Conservation (phyloP, 306 rosid species). For the Herpetospermum pedunculosum region DNA sequence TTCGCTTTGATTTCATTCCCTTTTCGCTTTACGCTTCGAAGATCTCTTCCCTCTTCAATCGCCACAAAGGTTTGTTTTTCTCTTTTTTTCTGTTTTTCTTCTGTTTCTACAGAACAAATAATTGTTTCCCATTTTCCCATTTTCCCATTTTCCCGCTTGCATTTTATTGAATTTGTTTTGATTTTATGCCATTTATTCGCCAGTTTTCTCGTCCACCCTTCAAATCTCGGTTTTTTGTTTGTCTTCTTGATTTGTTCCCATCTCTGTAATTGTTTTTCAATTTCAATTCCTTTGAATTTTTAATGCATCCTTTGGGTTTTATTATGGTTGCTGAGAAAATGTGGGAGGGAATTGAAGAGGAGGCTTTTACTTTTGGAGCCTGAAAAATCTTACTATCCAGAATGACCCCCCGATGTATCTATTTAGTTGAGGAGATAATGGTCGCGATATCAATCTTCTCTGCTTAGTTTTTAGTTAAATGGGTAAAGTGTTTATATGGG, state of each 20-base stretch:
- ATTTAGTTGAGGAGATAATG: neutral
- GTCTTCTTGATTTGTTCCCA: neutral
- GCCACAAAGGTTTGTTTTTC: neutral
- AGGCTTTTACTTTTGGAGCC: neutral
- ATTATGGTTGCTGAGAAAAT: constrained; percentile 8
- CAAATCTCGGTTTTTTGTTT: neutral
- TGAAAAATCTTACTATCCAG: neutral
- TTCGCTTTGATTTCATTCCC: neutral
- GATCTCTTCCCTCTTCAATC: constrained; percentile 11
- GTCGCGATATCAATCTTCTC: neutral
- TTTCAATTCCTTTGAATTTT: neutral
- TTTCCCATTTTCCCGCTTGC: constrained; percentile 1
- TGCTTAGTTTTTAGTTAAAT: neutral
- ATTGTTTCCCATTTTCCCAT: no score
- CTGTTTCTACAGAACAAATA: no score
- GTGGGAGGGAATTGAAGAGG: neutral
- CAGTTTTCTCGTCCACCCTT: neutral
- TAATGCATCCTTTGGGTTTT: neutral
- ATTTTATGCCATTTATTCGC: neutral
- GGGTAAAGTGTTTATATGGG: neutral
- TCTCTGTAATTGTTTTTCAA: neutral
- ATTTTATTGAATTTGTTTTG: neutral
- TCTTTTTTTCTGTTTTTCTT: neutral
- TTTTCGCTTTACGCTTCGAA: constrained; percentile 2
- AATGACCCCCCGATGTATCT: neutral